phyloP scores from a whole-genome alignment of 1,284 basidiomycete species.

The Golubevia pallescens region DNA sequence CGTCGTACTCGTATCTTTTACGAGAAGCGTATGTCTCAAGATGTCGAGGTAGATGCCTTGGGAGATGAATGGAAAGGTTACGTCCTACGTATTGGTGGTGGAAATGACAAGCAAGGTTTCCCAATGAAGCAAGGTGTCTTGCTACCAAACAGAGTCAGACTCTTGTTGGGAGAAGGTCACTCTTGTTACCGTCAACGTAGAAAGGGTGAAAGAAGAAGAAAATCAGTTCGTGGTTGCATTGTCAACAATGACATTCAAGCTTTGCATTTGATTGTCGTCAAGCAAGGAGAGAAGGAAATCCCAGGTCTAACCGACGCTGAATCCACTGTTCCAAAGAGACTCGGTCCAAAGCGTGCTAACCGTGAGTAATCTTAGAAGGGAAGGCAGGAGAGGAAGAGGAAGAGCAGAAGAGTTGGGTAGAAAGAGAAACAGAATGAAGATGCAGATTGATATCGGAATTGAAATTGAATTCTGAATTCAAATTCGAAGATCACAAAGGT shows the following conservation, averaged over 20 bases:
- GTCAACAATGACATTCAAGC: conserved; percentile 63
- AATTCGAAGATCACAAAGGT: too few relatives aligned
- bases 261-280: conserved; percentile 63
- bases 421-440: too few relatives aligned
- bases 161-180: conserved; percentile 60
- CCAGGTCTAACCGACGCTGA: conserved; percentile 63
- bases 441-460: too few relatives aligned
- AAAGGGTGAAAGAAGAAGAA: conserved; percentile 62
- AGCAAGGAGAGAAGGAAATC: conserved; percentile 65
- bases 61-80: conserved; percentile 65
- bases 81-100: conserved; percentile 64
- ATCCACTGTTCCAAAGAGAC: conserved; percentile 62
- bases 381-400: background rate
- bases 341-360: conserved; percentile 65
- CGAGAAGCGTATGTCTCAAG: conserved; percentile 64
- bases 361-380: conserved; percentile 22
- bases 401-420: background rate
- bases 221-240: conserved; percentile 64
- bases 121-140: conserved; percentile 65
- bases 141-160: conserved; percentile 60
- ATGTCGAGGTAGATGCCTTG: conserved; percentile 63
- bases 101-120: conserved; percentile 66
- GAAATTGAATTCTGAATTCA: too few relatives aligned
- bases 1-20: conserved; percentile 61
- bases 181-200: conserved; percentile 64